Evolutionary conservation across 768 basidiomycete species (phyloP), one percentile per base, ranked within the genome.

Genomic region (Podaxis carcinomalis): DNA sequence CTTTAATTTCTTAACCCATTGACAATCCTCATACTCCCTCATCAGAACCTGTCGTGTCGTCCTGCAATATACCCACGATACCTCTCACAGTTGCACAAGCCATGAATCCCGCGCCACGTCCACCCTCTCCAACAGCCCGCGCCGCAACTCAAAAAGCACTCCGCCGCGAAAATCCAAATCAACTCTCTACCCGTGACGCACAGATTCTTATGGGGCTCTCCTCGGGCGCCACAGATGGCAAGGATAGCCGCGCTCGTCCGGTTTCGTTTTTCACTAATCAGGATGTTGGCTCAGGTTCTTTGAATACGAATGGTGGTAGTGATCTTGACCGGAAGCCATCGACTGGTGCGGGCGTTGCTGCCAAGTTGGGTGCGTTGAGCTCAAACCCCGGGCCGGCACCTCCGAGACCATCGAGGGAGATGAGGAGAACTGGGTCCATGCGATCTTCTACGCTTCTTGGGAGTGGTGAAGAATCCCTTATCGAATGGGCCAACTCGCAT

Each of bases 1-100:
- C 37, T 44, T 14, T 44, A 27, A 58, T 50, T 44, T 5, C 47
- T 44, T 27, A 6, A 5, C 36, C 32, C 4, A 50, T 23, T 16
- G 52, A 11, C 19, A 4, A 25, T 28, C 64, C 13, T 42, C 32
- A 39, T 42, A 57, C 50, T 32, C 19, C 11, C 7, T 13, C 53
- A 35, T 23, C 52, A 95, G 96, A 89, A 68, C 92, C 95, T 25
- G 95, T 98, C 53, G 86, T 97, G 14, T 98, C 97, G 2, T 97
- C 95, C 1, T 93, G 92, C 77, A 97, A 97, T 68, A 93, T 98
- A 55, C 93, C 95, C 0, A 98, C 96, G 0, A 98, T 98, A 64
- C 93, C 96, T 0, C 80, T 99, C 44, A 85, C 89, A 23, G 92
- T 97, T 11, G 97, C 97, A 0, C 95, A 98, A 75, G 87, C 95